A percentile compares a stretch with the other conserved stretches of the same genome.
Conservation (phyloP, 2,329 filamentous ascomycete species). For the Colletotrichum kahawae region DNA sequence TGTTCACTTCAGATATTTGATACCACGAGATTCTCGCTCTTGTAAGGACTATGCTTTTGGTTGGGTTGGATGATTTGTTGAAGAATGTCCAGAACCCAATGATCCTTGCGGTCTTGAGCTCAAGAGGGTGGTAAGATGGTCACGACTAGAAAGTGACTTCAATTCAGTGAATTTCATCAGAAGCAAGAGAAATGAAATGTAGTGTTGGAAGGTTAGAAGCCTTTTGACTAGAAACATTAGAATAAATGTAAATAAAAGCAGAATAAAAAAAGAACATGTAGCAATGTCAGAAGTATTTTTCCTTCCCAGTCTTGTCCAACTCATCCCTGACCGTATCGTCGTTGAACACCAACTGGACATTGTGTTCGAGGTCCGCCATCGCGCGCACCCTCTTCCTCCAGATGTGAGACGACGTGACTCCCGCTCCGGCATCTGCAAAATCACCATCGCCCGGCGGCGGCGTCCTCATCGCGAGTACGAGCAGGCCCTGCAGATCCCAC, state of each 20-base stretch:
- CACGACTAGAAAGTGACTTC: not conserved
- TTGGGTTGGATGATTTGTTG: not conserved
- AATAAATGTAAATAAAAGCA: not conserved
- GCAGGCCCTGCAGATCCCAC: not conserved
- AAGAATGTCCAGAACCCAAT: not conserved
- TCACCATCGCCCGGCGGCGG: not conserved
- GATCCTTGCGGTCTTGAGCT: accelerated
- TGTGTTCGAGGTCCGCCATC: not conserved
- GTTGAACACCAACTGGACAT: not conserved
- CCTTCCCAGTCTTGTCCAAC: not conserved
- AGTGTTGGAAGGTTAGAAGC: not conserved
- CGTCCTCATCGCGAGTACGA: not conserved
- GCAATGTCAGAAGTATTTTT: not conserved
- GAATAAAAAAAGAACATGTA: not conserved
- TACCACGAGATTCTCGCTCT: too few species aligned
- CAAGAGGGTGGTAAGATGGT: not conserved
- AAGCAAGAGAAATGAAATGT: not conserved
- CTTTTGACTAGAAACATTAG: accelerated
- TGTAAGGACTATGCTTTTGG: too few species aligned
- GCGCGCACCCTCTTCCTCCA: not conserved
- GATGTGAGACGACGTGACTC: not conserved
- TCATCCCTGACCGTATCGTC: not conserved
- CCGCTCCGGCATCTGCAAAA: not conserved
- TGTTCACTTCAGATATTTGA: too few species aligned
- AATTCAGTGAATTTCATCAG: too few species aligned